Evolutionary conservation across 176 grass and related monocot genomes (phyloP).

Genomic region (Cenchrus fungigraminus): DNA sequence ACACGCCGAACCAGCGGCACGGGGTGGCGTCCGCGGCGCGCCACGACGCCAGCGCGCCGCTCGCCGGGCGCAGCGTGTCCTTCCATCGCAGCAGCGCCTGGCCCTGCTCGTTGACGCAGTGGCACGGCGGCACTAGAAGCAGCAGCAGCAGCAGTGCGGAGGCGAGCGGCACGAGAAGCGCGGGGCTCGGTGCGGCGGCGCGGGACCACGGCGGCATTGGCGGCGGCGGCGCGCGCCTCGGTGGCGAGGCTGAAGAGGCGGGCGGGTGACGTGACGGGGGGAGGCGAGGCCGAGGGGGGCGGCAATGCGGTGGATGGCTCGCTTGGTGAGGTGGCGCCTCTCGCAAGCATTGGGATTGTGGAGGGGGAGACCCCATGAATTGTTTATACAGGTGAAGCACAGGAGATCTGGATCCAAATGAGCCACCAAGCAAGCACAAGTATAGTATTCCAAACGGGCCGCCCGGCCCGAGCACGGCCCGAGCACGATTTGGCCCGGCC

Average conservation of each 20-base stretch:
- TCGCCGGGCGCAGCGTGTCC: slow-evolving; percentile 53
- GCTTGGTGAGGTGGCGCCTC: slow-evolving; percentile 48
- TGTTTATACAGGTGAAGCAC: slow-evolving; percentile 81
- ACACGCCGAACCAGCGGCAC: slow-evolving; percentile 80
- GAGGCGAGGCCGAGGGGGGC: not conserved
- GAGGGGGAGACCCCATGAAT: slow-evolving; percentile 91
- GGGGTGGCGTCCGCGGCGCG: slow-evolving; percentile 58
- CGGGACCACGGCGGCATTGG: slow-evolving; percentile 53
- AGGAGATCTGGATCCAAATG: slow-evolving; percentile 96
- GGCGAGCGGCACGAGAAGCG: slow-evolving; percentile 38
- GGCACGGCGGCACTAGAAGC: slow-evolving; percentile 48
- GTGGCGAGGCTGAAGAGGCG: not conserved
- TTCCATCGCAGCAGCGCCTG: slow-evolving; percentile 80
- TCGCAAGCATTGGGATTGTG: slow-evolving; percentile 82
- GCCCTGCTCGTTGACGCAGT: slow-evolving; percentile 79
- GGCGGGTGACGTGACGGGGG: slow-evolving; percentile 20
- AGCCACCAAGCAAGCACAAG: not conserved
- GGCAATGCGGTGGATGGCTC: slow-evolving; percentile 13
- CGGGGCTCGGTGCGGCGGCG: slow-evolving; percentile 30
- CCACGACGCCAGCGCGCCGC: slow-evolving; percentile 73
- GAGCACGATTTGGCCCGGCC: too few species aligned
- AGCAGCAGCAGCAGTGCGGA: slow-evolving; percentile 37
- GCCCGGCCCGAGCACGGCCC: too few species aligned
- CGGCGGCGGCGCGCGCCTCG: slow-evolving; percentile 34
- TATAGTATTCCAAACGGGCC: too few species aligned